phyloP scores from a whole-genome alignment of 371 early-diverging fungal species.

The Mortierella sp. region DNA sequence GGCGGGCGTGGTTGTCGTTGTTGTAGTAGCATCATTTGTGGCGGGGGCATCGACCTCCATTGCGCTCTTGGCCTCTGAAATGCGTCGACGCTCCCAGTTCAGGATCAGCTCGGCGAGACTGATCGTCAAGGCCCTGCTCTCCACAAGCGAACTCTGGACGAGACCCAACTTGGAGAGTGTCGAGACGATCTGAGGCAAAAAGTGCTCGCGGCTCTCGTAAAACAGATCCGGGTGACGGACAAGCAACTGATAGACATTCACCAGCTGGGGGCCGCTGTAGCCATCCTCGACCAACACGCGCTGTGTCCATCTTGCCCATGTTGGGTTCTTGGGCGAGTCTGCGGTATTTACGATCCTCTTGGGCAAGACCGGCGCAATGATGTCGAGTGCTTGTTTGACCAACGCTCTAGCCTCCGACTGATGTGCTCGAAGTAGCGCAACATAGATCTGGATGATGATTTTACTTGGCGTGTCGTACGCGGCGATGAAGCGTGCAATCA shows the following conservation, averaged over 20 bases:
- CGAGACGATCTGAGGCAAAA: constrained; percentile 89
- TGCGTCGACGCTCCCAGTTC: constrained; percentile 84
- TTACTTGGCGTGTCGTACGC: constrained; percentile 94
- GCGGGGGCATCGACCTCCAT: constrained; percentile 50
- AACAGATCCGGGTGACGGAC: constrained; percentile 90
- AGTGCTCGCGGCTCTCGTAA: constrained; percentile 88
- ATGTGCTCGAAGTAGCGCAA: constrained; percentile 88
- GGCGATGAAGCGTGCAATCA: constrained; percentile 90
- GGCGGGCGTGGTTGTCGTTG: constrained; percentile 3
- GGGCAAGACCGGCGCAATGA: constrained; percentile 90
- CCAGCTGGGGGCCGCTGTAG: constrained; percentile 86
- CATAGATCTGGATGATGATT: constrained; percentile 91
- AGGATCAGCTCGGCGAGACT: constrained; percentile 92
- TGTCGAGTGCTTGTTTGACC: constrained; percentile 94
- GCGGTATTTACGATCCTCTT: constrained; percentile 71
- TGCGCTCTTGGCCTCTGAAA: constrained; percentile 52
- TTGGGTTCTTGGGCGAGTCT: constrained; percentile 69
- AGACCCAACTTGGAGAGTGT: constrained; percentile 89
- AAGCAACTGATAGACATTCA: constrained; percentile 92
- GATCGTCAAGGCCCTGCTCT: constrained; percentile 87
- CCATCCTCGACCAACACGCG: constrained; percentile 92
- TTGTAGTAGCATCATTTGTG: constrained; percentile 14
- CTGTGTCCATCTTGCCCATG: constrained; percentile 91
- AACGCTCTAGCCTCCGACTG: constrained; percentile 85
- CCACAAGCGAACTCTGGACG: constrained; percentile 85